phyloP scores from a whole-genome alignment of 2,329 filamentous ascomycete species.

The Mycosphaerelloides madeirae region DNA sequence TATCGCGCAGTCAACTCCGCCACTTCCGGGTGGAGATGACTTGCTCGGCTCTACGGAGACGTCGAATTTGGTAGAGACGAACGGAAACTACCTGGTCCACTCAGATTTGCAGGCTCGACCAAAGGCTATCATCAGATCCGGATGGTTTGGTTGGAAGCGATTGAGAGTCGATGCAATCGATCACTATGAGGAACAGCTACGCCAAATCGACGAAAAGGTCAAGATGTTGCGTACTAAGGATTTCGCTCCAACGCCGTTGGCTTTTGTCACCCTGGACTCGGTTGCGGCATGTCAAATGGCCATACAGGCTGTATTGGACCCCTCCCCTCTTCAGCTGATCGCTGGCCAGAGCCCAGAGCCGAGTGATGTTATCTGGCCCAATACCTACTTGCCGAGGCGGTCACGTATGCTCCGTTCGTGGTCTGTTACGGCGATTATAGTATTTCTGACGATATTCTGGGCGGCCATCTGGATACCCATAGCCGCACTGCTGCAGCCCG shows the following conservation, averaged over 20 bases:
- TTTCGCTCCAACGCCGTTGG: slow-evolving; percentile 73
- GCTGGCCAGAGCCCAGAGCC: slow-evolving; percentile 84
- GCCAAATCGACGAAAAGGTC: slow-evolving; percentile 72
- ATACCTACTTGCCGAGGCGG: slow-evolving; percentile 76
- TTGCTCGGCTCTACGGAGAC: slow-evolving; percentile 28
- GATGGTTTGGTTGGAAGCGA: slow-evolving; percentile 66
- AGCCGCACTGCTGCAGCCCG: slow-evolving; percentile 73
- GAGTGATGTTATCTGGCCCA: slow-evolving; percentile 89
- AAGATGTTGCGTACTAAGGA: slow-evolving; percentile 64
- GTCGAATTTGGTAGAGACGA: slow-evolving; percentile 13
- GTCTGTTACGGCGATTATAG: slow-evolving; percentile 78
- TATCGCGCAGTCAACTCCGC: slow-evolving; percentile 45
- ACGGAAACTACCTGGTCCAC: slow-evolving; percentile 35
- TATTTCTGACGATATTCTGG: slow-evolving; percentile 81
- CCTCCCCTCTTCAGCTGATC: slow-evolving; percentile 76
- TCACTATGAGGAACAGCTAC: slow-evolving; percentile 84
- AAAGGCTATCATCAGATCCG: slow-evolving; percentile 70
- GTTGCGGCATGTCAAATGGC: slow-evolving; percentile 92
- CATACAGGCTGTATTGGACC: slow-evolving; percentile 88
- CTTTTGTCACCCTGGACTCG: slow-evolving; percentile 96
- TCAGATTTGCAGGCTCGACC: slow-evolving; percentile 54
- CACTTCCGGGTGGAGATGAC: slow-evolving; percentile 27
- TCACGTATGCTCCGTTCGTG: slow-evolving; percentile 73
- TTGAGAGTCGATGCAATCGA: slow-evolving; percentile 84
- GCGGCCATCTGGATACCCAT: slow-evolving; percentile 74